Evolutionary conservation across 1,284 basidiomycete species (phyloP), one percentile per base, ranked within the genome.

Genomic region (Leccinum subrobustum): DNA sequence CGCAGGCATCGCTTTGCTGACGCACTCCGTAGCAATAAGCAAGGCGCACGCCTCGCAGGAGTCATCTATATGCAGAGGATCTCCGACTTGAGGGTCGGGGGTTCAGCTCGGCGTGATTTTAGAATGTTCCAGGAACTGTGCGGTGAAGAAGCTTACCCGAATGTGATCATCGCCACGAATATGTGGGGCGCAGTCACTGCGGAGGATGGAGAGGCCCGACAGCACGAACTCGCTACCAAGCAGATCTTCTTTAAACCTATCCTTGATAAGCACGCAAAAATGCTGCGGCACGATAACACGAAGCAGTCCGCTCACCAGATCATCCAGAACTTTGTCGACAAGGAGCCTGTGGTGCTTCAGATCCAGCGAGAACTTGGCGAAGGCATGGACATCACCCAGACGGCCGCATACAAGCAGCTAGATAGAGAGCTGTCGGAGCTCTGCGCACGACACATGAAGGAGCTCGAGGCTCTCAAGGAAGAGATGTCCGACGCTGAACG

Each of bases 31-130:
- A 83, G 81, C 56, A 77, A 81, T 62, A 72, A 78, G 61, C 70
- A 76, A 51, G 78, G 77, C 65, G 64, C 63, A 61, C 66, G 65
- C 63, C 59, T 73, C 61, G 65, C 70, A 20, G 83, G 83, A 0
- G 75, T 84, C 57, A 76, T 85, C 37, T 85, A 84, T 64, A 74
- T 83, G 72, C 83, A 85, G 59, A 74, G 81, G 4, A 85, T 85
- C 59, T 78, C 80, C 33, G 83, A 84, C 68, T 66, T 76, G 68
- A 77, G 79, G 56, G 75, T 85, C 62, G 79, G 79, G 47, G 81
- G 82, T 16, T 78, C 79, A 23, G 79, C 81, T 23, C 71, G 74
- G n/a, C 78, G 80, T 39, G 83, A 81, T 67, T 80, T 84, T 60
- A 73, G 73, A 58, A 77, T 83, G 73, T 83, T 84, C 71, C 73